Base-by-base conservation (phyloP, 2,329 filamentous ascomycete species). In the Fusarium torreyae region DNA sequence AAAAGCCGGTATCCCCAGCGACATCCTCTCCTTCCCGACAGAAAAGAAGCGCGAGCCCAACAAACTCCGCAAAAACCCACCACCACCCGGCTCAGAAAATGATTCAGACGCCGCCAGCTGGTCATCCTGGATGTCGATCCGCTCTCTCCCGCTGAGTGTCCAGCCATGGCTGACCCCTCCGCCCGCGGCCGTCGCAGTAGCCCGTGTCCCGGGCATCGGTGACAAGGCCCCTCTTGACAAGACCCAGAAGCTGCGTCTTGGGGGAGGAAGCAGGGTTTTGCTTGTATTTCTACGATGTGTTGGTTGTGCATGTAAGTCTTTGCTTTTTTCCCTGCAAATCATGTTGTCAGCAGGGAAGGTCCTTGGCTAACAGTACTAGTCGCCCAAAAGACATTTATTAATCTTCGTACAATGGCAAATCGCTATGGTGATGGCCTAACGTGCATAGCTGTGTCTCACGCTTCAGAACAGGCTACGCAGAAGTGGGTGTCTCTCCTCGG, bases 391-490 rank as follows among this genome's bases (percentile, higher is more conserved):
- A 84, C 86, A 7, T 89, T 89, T 73, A 79, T 89, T 62, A 79
- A 82, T 63, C 82, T 89, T 55, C 86, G 87, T 51, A 79, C 84
- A 43, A 81, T 89, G 59, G 83, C 86, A 14, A 86, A 85, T 76
- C 84, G 83, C 51, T 81, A 87, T 69, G 79, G 83, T 52, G 76
- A 77, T 70, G 78, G 79, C 42, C 78, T 89, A 13, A 82, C 81
- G 60, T 89, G 87, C 79, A 80, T 89, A 57, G 87, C 87, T 66
- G 81, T 89, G 51, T 89, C 87, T 24, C 88, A 90, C 78, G 85
- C 87, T 39, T 89, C 87, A 10, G 76, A 80, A 6, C 79, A 82
- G 22, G 87, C 88, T 31, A 89, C 88, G 2, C 77, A 81, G 38
- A 86, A 85, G 66, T 89, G 87, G 87, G 72, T 88, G 45, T 84